phyloP scores from a whole-genome alignment of 108 stramenopile genomes.

The Fistulifera pelliculosa region DNA sequence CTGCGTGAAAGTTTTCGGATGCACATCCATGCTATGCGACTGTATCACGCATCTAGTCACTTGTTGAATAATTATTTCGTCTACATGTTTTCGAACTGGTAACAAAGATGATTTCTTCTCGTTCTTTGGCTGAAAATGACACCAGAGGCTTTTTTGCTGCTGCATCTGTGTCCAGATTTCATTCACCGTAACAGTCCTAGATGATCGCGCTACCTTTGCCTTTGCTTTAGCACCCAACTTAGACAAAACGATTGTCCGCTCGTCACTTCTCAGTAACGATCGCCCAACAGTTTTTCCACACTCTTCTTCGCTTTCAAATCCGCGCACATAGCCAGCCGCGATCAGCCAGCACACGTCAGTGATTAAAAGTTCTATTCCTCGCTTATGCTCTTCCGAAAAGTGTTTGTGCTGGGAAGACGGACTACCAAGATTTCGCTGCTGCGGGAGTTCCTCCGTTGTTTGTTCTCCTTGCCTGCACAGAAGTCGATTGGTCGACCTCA shows the following conservation, averaged over 20 bases:
- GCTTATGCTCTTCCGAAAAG: too few relatives aligned
- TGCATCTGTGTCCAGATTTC: conserved; percentile 73
- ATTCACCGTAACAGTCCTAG: conserved; percentile 22
- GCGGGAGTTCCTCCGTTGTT: neutral
- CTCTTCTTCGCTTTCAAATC: conserved; percentile 67
- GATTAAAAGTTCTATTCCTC: too few relatives aligned
- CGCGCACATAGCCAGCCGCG: conserved; percentile 56
- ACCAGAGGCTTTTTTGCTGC: conserved; percentile 54
- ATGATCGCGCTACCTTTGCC: neutral
- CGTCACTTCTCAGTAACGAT: conserved; percentile 42
- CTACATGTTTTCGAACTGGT: conserved; percentile 61
- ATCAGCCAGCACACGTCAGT: conserved; percentile 14
- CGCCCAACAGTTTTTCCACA: conserved; percentile 59
- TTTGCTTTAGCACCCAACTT: conserved; percentile 30
- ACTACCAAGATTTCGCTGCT: too few relatives aligned
- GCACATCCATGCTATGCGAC: neutral
- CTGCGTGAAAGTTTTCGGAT: neutral
- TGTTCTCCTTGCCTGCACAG: neutral
- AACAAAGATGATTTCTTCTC: conserved; percentile 18
- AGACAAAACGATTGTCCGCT: conserved; percentile 37
- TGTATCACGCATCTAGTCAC: conserved; percentile 27
- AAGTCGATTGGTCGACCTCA: neutral
- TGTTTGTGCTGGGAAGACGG: too few relatives aligned
- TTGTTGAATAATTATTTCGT: conserved; percentile 36
- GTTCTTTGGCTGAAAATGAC: conserved; percentile 4